Percentiles rank a stretch among this genome's conserved stretches.
Conservation (phyloP, 140 eudicot genomes). For the Bidens hawaiensis region DNA sequence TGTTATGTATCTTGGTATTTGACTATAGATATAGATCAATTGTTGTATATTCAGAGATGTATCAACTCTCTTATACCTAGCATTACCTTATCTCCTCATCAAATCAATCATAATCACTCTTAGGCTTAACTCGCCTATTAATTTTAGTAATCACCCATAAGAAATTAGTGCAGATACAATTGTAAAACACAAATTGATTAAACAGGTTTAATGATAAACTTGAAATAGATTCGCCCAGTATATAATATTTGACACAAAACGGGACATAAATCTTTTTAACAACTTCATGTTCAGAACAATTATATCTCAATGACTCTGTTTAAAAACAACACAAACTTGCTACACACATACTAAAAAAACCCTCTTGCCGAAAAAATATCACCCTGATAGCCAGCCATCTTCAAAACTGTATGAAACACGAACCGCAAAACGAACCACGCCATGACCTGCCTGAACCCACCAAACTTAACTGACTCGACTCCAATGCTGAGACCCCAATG, state of each 20-base stretch:
- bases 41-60: too few species aligned
- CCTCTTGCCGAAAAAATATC: conserved; percentile 7
- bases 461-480: conserved; percentile 3
- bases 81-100: too few species aligned
- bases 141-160: too few species aligned
- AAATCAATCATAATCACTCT: too few species aligned
- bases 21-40: too few species aligned
- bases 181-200: background rate
- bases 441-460: background rate
- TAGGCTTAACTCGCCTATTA: too few species aligned
- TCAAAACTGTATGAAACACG: conserved; percentile 19
- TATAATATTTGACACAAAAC: background rate
- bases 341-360: conserved; percentile 13
- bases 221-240: too few species aligned
- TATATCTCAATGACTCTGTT: conserved; percentile 17
- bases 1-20: too few species aligned
- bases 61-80: too few species aligned
- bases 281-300: conserved; percentile 10
- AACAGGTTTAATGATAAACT: background rate
- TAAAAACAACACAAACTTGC: conserved; percentile 19
- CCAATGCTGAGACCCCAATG: too few species aligned
- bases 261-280: conserved; percentile 12
- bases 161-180: too few species aligned
- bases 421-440: background rate
- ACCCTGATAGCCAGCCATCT: conserved; percentile 9